Percentiles rank a stretch among this genome's conserved stretches.
These are phyloP conservation scores for Pseudomonodictys pantanalensis DNA, from an alignment of 495 filamentous ascomycete species.

Conservation along the genomic window DNA sequence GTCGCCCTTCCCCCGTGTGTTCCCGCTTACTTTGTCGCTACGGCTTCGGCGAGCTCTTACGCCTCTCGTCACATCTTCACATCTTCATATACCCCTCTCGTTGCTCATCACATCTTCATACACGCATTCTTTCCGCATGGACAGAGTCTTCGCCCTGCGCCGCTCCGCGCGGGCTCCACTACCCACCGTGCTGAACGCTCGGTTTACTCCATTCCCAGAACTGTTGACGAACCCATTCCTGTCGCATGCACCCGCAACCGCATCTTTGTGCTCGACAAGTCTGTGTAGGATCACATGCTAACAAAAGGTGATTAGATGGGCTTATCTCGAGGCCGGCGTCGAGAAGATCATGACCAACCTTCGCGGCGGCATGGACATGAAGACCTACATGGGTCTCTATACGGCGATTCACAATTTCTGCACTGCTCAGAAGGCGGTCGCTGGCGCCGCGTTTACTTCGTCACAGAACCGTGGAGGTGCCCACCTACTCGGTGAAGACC, in stretches of 20 bases:
- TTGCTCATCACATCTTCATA: too few species aligned
- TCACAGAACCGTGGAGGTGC: slow-evolving; percentile 50
- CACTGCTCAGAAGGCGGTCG: slow-evolving; percentile 90
- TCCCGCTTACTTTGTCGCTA: neutral
- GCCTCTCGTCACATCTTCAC: neutral
- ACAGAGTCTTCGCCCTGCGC: too few species aligned
- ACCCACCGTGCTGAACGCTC: too few species aligned
- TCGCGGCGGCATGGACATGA: slow-evolving; percentile 88
- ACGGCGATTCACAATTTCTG: slow-evolving; percentile 99
- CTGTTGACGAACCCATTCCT: too few species aligned
- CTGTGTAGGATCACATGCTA: neutral
- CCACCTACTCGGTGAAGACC: slow-evolving; percentile 91
- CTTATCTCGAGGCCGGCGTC: slow-evolving; percentile 81
- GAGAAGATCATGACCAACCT: slow-evolving; percentile 89
- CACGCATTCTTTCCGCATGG: too few species aligned
- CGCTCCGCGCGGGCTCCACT: too few species aligned
- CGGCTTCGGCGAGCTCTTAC: neutral
- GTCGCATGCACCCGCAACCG: too few species aligned
- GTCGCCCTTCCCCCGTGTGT: slow-evolving; percentile 39
- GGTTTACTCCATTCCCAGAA: too few species aligned
- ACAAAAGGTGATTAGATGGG: slow-evolving; percentile 60
- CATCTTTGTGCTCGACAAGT: neutral
- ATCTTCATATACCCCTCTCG: too few species aligned
- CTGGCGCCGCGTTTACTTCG: slow-evolving; percentile 1
- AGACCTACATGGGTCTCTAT: slow-evolving; percentile 95